These are phyloP conservation scores for Penicillium waksmanii DNA, from an alignment of 495 filamentous ascomycete species.

Conservation along the genomic window DNA sequence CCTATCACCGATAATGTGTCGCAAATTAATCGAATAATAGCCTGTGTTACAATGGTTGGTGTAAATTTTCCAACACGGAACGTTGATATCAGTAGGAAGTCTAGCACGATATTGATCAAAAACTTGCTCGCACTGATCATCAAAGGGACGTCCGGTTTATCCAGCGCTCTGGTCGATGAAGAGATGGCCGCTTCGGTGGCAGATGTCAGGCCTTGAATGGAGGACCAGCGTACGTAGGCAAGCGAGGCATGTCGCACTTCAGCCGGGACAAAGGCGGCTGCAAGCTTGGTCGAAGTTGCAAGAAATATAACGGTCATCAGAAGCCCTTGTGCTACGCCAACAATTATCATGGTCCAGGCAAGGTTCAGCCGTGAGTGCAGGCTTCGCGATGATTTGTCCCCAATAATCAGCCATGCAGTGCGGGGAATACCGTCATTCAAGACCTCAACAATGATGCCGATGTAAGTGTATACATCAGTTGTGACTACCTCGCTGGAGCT, in stretches of 20 bases:
- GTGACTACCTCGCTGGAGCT: conserved; percentile 67
- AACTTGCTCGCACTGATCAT: conserved; percentile 68
- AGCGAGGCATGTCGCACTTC: conserved; percentile 59
- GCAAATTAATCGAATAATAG: conserved; percentile 63
- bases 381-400: conserved; percentile 61
- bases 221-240: conserved; percentile 68
- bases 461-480: conserved; percentile 67
- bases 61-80: conserved; percentile 60
- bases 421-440: conserved; percentile 76
- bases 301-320: conserved; percentile 67
- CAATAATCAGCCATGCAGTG: conserved; percentile 71
- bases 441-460: conserved; percentile 66
- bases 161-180: conserved; percentile 64
- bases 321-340: conserved; percentile 59
- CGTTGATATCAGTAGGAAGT: conserved; percentile 69
- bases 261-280: conserved; percentile 64
- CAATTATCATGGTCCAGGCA: conserved; percentile 64
- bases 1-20: conserved; percentile 57
- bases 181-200: conserved; percentile 68
- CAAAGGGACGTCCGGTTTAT: conserved; percentile 73
- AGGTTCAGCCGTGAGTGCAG: conserved; percentile 58
- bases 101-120: conserved; percentile 68
- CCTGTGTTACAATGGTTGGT: conserved; percentile 66
- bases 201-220: conserved; percentile 62
- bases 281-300: conserved; percentile 55